A percentile compares a stretch with the other conserved stretches of the same genome.
phyloP scores from a whole-genome alignment of 129 eudicot species.

The Heracleum sosnowskyi region DNA sequence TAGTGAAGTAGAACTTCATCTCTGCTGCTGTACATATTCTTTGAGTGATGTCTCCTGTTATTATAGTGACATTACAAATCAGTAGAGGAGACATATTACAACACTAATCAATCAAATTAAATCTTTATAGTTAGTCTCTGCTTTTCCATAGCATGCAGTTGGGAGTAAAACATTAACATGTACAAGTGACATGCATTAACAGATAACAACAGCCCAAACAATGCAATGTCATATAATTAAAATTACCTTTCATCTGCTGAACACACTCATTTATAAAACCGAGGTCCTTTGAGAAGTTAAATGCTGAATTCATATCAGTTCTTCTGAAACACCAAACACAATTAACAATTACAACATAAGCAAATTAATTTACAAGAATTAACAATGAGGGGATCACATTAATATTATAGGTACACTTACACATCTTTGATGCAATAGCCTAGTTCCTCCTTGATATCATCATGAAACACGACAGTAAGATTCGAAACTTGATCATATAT shows the following conservation, averaged over 20 bases:
- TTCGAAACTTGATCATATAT: conserved; percentile 53
- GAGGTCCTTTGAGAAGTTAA: conserved; percentile 47
- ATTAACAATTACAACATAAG: neutral
- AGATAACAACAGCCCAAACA: neutral
- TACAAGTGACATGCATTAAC: neutral
- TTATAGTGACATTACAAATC: conserved; percentile 3
- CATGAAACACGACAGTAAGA: conserved; percentile 42
- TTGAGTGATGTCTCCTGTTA: conserved; percentile 48
- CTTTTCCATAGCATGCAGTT: neutral
- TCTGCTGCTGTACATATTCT: conserved; percentile 82
- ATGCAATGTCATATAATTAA: neutral
- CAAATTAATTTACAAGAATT: neutral
- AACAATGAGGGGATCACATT: neutral
- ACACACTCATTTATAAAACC: conserved; percentile 53
- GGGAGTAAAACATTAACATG: neutral
- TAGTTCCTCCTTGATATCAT: conserved; percentile 42
- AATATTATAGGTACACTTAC: conserved; percentile 35
- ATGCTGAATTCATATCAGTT: conserved; percentile 63
- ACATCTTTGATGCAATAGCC: conserved; percentile 75
- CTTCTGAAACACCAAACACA: conserved; percentile 35
- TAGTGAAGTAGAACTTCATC: conserved; percentile 65
- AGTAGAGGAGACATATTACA: neutral
- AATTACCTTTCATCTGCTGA: conserved; percentile 44
- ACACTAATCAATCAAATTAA: neutral
- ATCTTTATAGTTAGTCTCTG: neutral